Evolutionary conservation across 257 asterid species (phyloP).

Genomic region (Solanum ossicruentum): DNA sequence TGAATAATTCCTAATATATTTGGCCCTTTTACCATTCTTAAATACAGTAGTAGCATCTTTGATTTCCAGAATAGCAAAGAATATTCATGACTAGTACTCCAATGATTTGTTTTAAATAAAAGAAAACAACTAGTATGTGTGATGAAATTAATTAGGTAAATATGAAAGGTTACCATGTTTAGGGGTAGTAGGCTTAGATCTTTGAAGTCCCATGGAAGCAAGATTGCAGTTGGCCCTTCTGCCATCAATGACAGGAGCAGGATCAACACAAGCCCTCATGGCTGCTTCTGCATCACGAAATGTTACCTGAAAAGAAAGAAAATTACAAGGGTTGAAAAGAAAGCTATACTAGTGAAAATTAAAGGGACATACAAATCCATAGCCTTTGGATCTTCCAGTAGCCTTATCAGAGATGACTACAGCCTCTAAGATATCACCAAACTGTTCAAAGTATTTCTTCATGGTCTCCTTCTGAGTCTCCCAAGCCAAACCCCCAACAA

Average conservation of each 20-base stretch:
- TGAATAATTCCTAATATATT: too few species aligned
- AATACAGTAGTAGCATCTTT: too few species aligned
- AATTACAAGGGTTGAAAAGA: background rate
- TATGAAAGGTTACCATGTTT: conserved; percentile 37
- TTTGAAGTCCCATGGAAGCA: conserved; percentile 88
- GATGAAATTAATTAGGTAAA: background rate
- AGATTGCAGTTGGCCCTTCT: conserved; percentile 98
- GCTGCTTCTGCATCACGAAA: conserved; percentile 91
- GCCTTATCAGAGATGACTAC: conserved; percentile 90
- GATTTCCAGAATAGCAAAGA: background rate
- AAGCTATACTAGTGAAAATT: background rate
- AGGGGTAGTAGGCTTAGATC: conserved; percentile 93
- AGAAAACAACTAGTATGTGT: background rate
- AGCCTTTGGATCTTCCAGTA: conserved; percentile 96
- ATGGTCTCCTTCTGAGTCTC: conserved; percentile 98
- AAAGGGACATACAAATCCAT: conserved; percentile 63
- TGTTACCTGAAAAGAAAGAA: conserved; percentile 40
- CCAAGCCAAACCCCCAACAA: conserved; percentile 98
- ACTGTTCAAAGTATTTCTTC: conserved; percentile 87
- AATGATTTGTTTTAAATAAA: too few species aligned
- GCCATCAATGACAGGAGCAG: conserved; percentile 94
- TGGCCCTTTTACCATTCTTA: too few species aligned
- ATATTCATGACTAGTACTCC: background rate
- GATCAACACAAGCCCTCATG: conserved; percentile 87
- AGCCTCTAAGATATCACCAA: conserved; percentile 92